phyloP scores from a whole-genome alignment of 306 rosid genomes.

The Pterocarpus macrocarpus region DNA sequence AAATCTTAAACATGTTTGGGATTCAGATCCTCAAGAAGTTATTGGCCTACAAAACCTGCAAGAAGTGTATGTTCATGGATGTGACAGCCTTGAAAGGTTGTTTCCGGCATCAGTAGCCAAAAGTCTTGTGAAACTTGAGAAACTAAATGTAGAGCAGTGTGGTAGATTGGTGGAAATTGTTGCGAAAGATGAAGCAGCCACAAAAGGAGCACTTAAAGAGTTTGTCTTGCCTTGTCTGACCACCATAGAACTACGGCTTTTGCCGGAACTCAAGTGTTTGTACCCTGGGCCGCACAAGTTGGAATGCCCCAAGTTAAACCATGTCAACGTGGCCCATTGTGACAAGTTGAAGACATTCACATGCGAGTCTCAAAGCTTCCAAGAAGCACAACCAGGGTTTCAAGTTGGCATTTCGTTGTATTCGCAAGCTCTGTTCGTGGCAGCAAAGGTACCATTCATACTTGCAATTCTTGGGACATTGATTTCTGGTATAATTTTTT shows the following conservation, averaged over 20 bases:
- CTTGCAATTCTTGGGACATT: neutral
- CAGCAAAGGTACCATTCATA: neutral
- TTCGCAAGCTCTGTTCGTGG: neutral
- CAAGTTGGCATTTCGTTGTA: no score
- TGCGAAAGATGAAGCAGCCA: neutral
- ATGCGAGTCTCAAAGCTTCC: no score
- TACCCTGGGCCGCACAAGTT: neutral
- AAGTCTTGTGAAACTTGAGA: slow-evolving; percentile 2
- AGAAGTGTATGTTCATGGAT: neutral
- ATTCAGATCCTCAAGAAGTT: slow-evolving; percentile 17
- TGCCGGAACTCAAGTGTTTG: slow-evolving; percentile 12
- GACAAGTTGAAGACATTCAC: no score
- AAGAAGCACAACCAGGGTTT: no score
- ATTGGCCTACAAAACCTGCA: neutral
- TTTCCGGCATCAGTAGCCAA: slow-evolving; percentile 40
- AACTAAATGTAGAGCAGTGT: neutral
- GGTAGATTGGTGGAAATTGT: neutral
- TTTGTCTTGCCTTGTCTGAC: neutral
- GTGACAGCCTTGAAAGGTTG: slow-evolving; percentile 8
- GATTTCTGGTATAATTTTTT: no score
- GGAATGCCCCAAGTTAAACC: neutral
- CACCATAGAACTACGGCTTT: accelerated
- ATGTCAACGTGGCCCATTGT: neutral
- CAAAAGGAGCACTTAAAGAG: neutral
- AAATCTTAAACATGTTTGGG: slow-evolving; percentile 38